Evolutionary conservation across 2,329 filamentous ascomycete genomes (phyloP).

Genomic region (Phialophora chinensis): DNA sequence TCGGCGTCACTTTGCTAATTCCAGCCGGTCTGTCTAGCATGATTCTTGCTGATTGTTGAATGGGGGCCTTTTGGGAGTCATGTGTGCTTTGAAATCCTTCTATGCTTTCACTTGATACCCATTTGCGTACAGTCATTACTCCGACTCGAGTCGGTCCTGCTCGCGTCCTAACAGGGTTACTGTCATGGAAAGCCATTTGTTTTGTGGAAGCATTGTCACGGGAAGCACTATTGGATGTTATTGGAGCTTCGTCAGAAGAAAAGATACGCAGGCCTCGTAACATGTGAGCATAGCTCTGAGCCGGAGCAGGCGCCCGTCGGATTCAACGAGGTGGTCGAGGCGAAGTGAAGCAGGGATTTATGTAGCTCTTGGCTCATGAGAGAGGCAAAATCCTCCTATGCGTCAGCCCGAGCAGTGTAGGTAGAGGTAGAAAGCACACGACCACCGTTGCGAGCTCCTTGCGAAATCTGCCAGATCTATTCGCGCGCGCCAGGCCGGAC

Average conservation of each 20-base stretch:
- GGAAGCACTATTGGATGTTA: conserved; percentile 1
- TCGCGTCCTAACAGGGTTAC: conserved; percentile 3
- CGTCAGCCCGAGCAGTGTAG: not conserved
- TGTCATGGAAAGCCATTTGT: conserved; percentile 1
- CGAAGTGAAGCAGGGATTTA: not conserved
- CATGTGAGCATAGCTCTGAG: not conserved
- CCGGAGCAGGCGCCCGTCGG: not conserved
- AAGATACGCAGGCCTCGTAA: not conserved
- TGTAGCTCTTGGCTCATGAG: not conserved
- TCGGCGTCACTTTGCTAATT: conserved; percentile 14
- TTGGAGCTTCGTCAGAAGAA: not conserved
- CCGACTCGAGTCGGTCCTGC: conserved; percentile 1
- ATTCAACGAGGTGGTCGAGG: not conserved
- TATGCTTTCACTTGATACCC: conserved; percentile 34
- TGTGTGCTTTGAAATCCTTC: conserved; percentile 16
- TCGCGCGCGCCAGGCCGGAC: not conserved
- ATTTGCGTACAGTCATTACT: conserved; percentile 26
- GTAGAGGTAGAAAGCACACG: not conserved
- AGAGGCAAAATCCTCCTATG: not conserved
- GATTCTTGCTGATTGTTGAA: conserved; percentile 9
- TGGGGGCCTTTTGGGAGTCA: conserved; percentile 13
- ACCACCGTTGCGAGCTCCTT: not conserved
- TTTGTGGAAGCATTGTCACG: conserved; percentile 8
- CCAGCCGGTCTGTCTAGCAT: conserved; percentile 18
- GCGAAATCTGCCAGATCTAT: not conserved